A percentile compares a stretch with the other conserved stretches of the same genome.
These are phyloP conservation scores for Ceriops zippeliana DNA, from an alignment of 345 rosid genomes.

Conservation along the genomic window DNA sequence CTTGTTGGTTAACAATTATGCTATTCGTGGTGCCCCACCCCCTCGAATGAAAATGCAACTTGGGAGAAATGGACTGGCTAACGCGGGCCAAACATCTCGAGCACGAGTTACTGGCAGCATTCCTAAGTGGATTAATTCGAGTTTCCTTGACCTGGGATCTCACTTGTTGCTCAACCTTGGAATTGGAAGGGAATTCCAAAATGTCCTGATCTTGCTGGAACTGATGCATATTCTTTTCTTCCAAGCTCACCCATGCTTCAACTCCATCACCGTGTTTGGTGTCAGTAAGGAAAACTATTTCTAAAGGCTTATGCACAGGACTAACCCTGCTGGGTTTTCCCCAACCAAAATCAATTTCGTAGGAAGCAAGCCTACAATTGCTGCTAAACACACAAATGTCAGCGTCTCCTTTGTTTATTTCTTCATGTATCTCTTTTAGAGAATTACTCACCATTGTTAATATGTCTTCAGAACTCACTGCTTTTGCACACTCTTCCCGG, in stretches of 20 bases:
- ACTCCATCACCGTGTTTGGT: conserved; percentile 13
- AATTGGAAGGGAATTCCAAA: neutral
- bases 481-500: conserved; percentile 2
- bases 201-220: conserved; percentile 14
- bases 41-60: neutral
- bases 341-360: conserved; percentile 18
- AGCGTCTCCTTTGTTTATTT: neutral
- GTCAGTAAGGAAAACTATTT: conserved; percentile 5
- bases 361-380: conserved; percentile 10
- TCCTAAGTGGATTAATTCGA: neutral
- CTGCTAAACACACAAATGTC: conserved; percentile 10
- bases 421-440: neutral
- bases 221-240: conserved; percentile 9
- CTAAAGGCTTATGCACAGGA: conserved; percentile 10
- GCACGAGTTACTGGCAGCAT: neutral
- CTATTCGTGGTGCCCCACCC: no score
- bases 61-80: neutral
- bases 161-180: neutral
- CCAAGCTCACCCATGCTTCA: conserved; percentile 22
- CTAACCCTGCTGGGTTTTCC: conserved; percentile 19
- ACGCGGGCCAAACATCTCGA: neutral
- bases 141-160: neutral
- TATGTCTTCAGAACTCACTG: neutral
- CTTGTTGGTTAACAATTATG: no score
- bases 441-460: conserved; percentile 1